Percentiles rank a stretch among this genome's conserved stretches.
phyloP scores from a whole-genome alignment of 768 basidiomycete species.

The Leccinum aurantiacum region DNA sequence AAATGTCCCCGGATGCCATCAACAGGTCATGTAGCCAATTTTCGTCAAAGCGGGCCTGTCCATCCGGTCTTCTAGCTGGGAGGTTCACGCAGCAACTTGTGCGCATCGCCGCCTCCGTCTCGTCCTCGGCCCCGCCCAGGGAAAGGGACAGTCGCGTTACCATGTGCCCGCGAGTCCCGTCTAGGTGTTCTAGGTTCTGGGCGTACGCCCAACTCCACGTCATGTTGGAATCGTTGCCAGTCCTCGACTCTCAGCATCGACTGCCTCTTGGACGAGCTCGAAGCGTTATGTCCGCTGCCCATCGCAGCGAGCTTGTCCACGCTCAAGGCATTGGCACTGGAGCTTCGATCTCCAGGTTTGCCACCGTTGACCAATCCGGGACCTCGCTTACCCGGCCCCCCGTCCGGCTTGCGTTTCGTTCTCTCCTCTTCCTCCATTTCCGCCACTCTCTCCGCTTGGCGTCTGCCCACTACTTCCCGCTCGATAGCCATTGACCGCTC shows the following conservation, averaged over 20 bases:
- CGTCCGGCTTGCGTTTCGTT: constrained; percentile 44
- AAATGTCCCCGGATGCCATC: constrained; percentile 15
- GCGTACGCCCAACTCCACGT: constrained; percentile 36
- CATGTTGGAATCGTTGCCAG: constrained; percentile 75
- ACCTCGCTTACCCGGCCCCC: constrained; percentile 39
- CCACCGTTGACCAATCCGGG: constrained; percentile 33
- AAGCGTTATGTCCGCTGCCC: constrained; percentile 27
- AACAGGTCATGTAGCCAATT: constrained; percentile 15
- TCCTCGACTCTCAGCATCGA: constrained; percentile 83
- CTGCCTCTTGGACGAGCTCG: constrained; percentile 56
- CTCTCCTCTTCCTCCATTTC: constrained; percentile 51
- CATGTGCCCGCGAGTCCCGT: constrained; percentile 25
- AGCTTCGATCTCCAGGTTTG: constrained; percentile 38
- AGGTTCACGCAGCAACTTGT: constrained; percentile 16
- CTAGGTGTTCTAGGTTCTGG: constrained; percentile 21
- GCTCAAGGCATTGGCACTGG: constrained; percentile 41
- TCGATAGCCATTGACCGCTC: constrained; percentile 74
- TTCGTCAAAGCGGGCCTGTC: background rate
- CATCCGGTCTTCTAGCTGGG: constrained; percentile 30
- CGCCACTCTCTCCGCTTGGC: constrained; percentile 69
- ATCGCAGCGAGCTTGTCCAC: constrained; percentile 56
- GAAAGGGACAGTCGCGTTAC: constrained; percentile 32
- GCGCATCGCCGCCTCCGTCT: background rate
- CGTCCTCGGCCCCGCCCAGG: constrained; percentile 30
- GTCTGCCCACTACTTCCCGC: constrained; percentile 67